Evolutionary conservation across 176 grass and related monocot species (phyloP).

Genomic region (sorghum (Sorghum bicolor)): DNA sequence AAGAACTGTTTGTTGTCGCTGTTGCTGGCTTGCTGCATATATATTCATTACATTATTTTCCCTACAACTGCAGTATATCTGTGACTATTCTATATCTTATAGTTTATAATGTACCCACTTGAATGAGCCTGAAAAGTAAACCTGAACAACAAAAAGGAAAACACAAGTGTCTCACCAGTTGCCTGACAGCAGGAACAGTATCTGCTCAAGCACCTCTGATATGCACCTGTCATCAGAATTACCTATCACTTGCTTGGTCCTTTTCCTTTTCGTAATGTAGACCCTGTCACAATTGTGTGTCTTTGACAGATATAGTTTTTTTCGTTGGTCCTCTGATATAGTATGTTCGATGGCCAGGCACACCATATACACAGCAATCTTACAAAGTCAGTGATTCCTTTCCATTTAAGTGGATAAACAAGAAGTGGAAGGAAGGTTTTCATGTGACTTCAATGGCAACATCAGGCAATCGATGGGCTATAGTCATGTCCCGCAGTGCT

Average conservation of each 20-base stretch:
- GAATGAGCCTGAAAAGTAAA: not conserved
- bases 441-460: constrained; percentile 80
- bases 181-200: not conserved
- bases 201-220: not conserved
- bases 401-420: constrained; percentile 81
- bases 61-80: not conserved
- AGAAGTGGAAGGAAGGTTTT: constrained; percentile 87
- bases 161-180: not conserved
- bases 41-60: not conserved
- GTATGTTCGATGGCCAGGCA: constrained; percentile 39
- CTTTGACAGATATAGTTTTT: not conserved
- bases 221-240: not conserved
- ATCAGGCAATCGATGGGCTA: constrained; percentile 58
- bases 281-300: not conserved
- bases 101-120: not conserved
- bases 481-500: constrained; percentile 74
- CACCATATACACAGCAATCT: constrained; percentile 70
- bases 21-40: not conserved
- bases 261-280: not conserved
- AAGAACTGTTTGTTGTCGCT: not conserved
- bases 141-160: not conserved
- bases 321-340: not conserved
- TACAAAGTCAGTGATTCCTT: constrained; percentile 84
- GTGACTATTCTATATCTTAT: not conserved
- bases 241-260: not conserved